Evolutionary conservation across 2,329 filamentous ascomycete genomes (phyloP).

Genomic region (Claviceps maximensis): DNA sequence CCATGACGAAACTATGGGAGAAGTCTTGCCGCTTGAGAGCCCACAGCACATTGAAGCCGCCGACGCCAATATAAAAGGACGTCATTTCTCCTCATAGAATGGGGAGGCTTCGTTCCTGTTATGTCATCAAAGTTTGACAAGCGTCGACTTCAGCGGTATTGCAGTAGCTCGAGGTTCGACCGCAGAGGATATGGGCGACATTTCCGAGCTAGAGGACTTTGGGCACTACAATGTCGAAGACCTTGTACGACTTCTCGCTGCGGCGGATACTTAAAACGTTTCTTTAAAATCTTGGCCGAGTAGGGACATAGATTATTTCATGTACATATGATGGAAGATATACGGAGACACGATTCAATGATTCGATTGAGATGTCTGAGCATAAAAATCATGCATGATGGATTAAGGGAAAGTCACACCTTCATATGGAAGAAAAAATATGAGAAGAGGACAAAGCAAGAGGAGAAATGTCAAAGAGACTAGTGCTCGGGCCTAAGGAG

Average conservation of each 20-base stretch:
- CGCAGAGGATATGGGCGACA: background rate
- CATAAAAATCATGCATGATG: constrained; percentile 2
- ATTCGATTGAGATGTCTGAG: constrained; percentile 1
- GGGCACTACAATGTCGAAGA: constrained; percentile 17
- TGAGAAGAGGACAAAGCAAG: background rate
- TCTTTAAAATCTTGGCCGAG: background rate
- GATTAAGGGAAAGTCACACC: background rate
- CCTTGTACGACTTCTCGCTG: constrained; percentile 13
- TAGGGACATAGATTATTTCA: background rate
- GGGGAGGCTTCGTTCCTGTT: background rate
- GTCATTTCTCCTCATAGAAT: constrained; percentile 4
- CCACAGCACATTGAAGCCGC: background rate
- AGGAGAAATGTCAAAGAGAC: background rate
- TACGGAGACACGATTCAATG: background rate
- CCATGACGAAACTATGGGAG: constrained; percentile 4
- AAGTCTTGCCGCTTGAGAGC: background rate
- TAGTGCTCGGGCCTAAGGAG: background rate
- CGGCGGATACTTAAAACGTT: constrained; percentile 8
- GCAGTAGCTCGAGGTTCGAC: background rate
- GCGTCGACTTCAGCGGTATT: constrained; percentile 5
- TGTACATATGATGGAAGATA: constrained; percentile 1
- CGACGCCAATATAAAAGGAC: background rate
- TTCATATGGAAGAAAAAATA: background rate
- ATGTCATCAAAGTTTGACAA: constrained; percentile 5
- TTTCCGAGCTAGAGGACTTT: constrained; percentile 16